Conservation (phyloP, 2,329 filamentous ascomycete genomes). For the Emergomyces pasteurianus region DNA sequence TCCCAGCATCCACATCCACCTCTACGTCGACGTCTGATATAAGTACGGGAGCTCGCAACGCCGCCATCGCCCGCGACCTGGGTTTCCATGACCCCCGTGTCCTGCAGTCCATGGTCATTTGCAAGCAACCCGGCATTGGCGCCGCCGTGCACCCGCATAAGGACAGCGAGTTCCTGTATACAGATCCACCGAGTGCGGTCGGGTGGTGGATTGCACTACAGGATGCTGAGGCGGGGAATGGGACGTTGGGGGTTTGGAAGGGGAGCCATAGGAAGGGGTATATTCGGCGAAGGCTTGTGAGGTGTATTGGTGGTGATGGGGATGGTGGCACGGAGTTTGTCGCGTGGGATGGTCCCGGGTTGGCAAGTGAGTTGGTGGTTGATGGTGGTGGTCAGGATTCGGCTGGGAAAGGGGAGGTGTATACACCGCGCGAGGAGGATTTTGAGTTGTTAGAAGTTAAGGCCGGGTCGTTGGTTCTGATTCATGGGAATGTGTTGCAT, state of each 20-base stretch:
- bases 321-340: slow-evolving; percentile 53
- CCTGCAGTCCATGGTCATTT: slow-evolving; percentile 95
- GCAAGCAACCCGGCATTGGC: slow-evolving; percentile 94
- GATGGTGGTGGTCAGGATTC: slow-evolving; percentile 22
- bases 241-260: slow-evolving; percentile 73
- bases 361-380: slow-evolving; percentile 45
- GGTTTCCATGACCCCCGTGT: slow-evolving; percentile 65
- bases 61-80: slow-evolving; percentile 55
- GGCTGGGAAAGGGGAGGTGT: slow-evolving; percentile 40
- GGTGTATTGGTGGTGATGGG: slow-evolving; percentile 43
- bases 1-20: slow-evolving; percentile 21
- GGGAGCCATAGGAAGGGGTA: slow-evolving; percentile 68
- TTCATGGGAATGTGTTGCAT: slow-evolving; percentile 90
- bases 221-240: slow-evolving; percentile 76
- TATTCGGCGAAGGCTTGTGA: slow-evolving; percentile 61
- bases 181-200: slow-evolving; percentile 73
- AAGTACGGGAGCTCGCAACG: slow-evolving; percentile 33
- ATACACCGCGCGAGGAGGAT: slow-evolving; percentile 40
- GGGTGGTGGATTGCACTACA: slow-evolving; percentile 98
- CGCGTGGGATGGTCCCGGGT: slow-evolving; percentile 52
- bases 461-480: slow-evolving; percentile 79
- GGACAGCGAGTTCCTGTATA: slow-evolving; percentile 87
- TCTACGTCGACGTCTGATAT: slow-evolving; percentile 32
- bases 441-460: slow-evolving; percentile 80
- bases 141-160: slow-evolving; percentile 85